Evolutionary conservation across 441 rosid genomes (phyloP).

Genomic region (Adansonia gregorii): DNA sequence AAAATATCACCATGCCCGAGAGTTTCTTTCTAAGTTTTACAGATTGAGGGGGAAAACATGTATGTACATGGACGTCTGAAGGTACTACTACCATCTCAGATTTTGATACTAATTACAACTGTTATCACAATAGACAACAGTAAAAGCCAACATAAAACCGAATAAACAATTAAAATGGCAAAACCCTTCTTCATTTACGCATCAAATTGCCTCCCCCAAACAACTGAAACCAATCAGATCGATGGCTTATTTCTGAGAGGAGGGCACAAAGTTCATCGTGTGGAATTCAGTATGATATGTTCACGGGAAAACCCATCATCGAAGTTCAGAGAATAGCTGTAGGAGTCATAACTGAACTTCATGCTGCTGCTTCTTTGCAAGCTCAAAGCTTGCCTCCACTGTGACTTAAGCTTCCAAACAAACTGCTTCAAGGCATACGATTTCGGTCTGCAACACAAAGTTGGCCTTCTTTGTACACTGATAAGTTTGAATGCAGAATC

Average conservation of each 20-base stretch:
- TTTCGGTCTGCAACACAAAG: conserved; percentile 33
- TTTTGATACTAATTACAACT: background rate
- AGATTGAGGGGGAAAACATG: background rate
- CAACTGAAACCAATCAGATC: conserved; percentile 19
- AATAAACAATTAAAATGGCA: conserved; percentile 13
- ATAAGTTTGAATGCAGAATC: conserved; percentile 34
- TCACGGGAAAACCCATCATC: conserved; percentile 51
- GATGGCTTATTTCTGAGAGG: conserved; percentile 6
- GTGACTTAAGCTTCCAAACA: conserved; percentile 50
- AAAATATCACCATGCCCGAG: background rate
- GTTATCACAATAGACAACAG: background rate
- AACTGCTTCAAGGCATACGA: conserved; percentile 41
- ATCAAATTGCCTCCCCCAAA: conserved; percentile 12
- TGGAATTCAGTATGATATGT: conserved; percentile 15
- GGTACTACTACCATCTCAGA: background rate
- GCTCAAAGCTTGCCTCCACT: conserved; percentile 41
- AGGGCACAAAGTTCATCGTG: background rate
- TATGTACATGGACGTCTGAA: background rate
- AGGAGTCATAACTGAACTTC: conserved; percentile 59
- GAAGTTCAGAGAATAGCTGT: conserved; percentile 64
- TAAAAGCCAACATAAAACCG: background rate
- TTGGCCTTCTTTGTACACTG: conserved; percentile 26
- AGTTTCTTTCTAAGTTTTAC: background rate
- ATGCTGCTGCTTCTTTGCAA: conserved; percentile 41
- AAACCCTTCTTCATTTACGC: conserved; percentile 8